Evolutionary conservation across 305 asterid genomes (phyloP), one percentile per base, ranked within the genome.

Genomic region (Solanum aculeatissimum): DNA sequence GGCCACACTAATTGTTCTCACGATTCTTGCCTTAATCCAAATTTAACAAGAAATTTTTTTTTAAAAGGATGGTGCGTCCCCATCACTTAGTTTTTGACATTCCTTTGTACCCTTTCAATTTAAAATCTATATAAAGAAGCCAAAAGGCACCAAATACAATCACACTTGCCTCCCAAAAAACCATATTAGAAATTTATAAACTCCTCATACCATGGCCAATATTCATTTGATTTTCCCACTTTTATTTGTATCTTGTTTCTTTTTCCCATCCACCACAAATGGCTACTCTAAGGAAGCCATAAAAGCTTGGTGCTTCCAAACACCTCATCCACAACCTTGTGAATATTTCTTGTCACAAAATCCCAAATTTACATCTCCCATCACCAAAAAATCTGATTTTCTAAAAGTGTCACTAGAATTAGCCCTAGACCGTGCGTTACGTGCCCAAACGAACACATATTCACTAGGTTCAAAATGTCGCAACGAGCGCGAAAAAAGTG

Each of bases 241-340:
- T 58, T 15, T 88, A 6, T 7, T 83, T 15, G 84, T 89, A 5
- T 71, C 81, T 79, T 80, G 88, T 58, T 82, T 89, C 60, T 2
- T 90, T 21, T 89, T 92, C n/a, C 88, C 90, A 7, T 66, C 90
- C 29, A 83, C 89, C 32, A 92, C 75, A 4, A 16, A 88, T 4
- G 81, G 57, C 83, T 12, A 63, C 9, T 65, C 92, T 51, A 66
- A 60, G 7, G 70, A 91, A 1, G 84, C 77, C 54, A 86, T 92
- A 23, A 90, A 89, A 85, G 45, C 92, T 43, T 95, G 97, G 97
- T 96, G 99, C 82, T 86, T 88, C 82, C 91, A 89, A 89, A 95
- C 98, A 3, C 98, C 97, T 1, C 35, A 94, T 80, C 98, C 98
- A 6, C 72, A 88, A 68, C 92, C 96, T 3, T 95, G 99, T 29